Percentiles rank a stretch among this genome's conserved stretches.
Conservation (phyloP, 352 stramenopile species). For the Phytophthora palmivora region DNA sequence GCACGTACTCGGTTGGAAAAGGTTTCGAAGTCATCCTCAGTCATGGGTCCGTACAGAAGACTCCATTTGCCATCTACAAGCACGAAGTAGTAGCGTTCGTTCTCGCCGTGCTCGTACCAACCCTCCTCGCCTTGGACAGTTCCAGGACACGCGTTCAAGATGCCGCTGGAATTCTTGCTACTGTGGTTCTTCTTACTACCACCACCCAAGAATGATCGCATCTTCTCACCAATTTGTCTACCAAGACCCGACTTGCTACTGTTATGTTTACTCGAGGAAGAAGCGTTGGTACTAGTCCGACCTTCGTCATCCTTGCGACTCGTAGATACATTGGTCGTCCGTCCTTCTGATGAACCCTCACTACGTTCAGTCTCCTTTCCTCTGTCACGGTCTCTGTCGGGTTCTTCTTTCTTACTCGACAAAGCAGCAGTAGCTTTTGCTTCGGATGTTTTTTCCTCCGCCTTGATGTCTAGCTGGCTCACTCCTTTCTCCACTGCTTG, state of each 20-base stretch:
- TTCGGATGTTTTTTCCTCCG: slow-evolving; percentile 30
- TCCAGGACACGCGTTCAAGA: slow-evolving; percentile 80
- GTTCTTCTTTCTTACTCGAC: slow-evolving; percentile 29
- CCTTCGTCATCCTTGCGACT: slow-evolving; percentile 68
- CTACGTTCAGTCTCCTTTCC: slow-evolving; percentile 32
- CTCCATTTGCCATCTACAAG: slow-evolving; percentile 86
- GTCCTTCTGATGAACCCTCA: slow-evolving; percentile 35
- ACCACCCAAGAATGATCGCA: slow-evolving; percentile 78
- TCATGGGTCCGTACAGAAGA: slow-evolving; percentile 87
- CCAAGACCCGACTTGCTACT: slow-evolving; percentile 53
- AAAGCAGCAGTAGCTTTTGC: slow-evolving; percentile 10
- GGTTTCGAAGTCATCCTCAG: slow-evolving; percentile 81
- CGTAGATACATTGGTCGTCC: slow-evolving; percentile 26
- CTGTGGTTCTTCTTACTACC: slow-evolving; percentile 71
- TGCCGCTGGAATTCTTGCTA: slow-evolving; percentile 75
- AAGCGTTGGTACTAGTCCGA: slow-evolving; percentile 38
- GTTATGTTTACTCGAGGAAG: slow-evolving; percentile 36
- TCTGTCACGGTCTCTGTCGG: slow-evolving; percentile 24
- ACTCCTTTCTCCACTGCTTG: slow-evolving; percentile 45
- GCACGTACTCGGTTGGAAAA: slow-evolving; percentile 75
- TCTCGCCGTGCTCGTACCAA: slow-evolving; percentile 90
- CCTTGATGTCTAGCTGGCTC: slow-evolving; percentile 43
- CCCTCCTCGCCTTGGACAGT: slow-evolving; percentile 87
- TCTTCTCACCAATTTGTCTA: slow-evolving; percentile 84
- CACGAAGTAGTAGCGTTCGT: slow-evolving; percentile 89